Evolutionary conservation across 805 yeast genomes (phyloP).

Genomic region (Candida tammaniensis): DNA sequence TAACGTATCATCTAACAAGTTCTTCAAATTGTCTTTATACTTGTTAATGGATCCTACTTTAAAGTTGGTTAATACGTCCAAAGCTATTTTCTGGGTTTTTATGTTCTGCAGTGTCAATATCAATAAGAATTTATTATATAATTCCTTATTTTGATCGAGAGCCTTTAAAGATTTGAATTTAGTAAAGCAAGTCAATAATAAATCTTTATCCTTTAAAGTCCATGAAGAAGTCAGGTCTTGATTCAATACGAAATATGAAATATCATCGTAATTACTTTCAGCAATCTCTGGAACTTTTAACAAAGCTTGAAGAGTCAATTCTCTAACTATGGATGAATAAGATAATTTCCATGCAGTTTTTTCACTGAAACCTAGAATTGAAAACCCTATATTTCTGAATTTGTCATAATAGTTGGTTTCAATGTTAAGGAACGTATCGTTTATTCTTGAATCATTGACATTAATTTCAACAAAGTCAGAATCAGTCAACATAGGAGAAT

Average conservation of each 20-base stretch:
- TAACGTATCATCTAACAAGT: slow-evolving; percentile 74
- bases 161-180: slow-evolving; percentile 61
- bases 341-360: slow-evolving; percentile 31
- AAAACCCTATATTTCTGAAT: slow-evolving; percentile 30
- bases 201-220: slow-evolving; percentile 52
- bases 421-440: slow-evolving; percentile 33
- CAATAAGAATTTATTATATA: slow-evolving; percentile 51
- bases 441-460: slow-evolving; percentile 45
- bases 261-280: slow-evolving; percentile 54
- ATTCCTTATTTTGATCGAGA: slow-evolving; percentile 49
- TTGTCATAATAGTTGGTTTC: slow-evolving; percentile 19
- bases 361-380: slow-evolving; percentile 39
- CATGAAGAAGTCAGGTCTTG: slow-evolving; percentile 30
- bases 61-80: slow-evolving; percentile 66
- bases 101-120: slow-evolving; percentile 60
- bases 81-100: slow-evolving; percentile 68
- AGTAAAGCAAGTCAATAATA: slow-evolving; percentile 59
- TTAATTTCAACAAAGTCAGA: slow-evolving; percentile 26
- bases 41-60: slow-evolving; percentile 56
- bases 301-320: slow-evolving; percentile 58
- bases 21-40: slow-evolving; percentile 70
- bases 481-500: too few species aligned
- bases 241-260: slow-evolving; percentile 58
- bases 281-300: slow-evolving; percentile 61
- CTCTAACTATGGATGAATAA: slow-evolving; percentile 48